Percentiles rank a stretch among this genome's conserved stretches.
Conservation (phyloP, 2,329 filamentous ascomycete species). For the Monosporascus cannonballus region DNA sequence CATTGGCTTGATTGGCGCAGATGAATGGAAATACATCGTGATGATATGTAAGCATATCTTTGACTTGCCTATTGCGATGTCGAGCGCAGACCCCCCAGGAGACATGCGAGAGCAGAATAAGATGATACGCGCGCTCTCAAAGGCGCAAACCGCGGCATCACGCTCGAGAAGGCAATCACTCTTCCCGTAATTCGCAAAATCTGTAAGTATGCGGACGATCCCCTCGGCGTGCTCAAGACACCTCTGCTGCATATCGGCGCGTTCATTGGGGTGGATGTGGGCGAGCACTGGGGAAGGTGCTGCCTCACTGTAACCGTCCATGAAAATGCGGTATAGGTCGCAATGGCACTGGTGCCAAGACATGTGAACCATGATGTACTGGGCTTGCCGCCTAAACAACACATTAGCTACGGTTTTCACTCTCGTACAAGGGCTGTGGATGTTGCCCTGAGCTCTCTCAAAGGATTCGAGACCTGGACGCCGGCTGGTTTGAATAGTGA, state of each 20-base stretch:
- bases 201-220: constrained; percentile 29
- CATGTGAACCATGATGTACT: constrained; percentile 27
- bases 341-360: constrained; percentile 38
- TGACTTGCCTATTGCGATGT: constrained; percentile 19
- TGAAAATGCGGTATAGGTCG: constrained; percentile 37
- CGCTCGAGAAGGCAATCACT: constrained; percentile 29
- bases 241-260: constrained; percentile 23
- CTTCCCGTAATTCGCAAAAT: constrained; percentile 20
- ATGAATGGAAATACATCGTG: constrained; percentile 19
- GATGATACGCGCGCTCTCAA: constrained; percentile 33
- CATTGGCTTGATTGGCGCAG: constrained; percentile 21
- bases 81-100: constrained; percentile 13
- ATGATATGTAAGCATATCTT: constrained; percentile 22
- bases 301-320: constrained; percentile 34
- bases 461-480: too few species aligned
- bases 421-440: not conserved
- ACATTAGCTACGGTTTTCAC: not conserved
- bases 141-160: constrained; percentile 36
- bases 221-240: constrained; percentile 33
- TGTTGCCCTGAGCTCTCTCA: too few species aligned
- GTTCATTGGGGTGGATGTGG: constrained; percentile 20
- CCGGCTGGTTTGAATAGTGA: too few species aligned
- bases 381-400: constrained; percentile 13
- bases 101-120: constrained; percentile 24
- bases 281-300: constrained; percentile 27